Conservation (phyloP, 2,329 filamentous ascomycete genomes). For the Pseudogymnoascus sp. region DNA sequence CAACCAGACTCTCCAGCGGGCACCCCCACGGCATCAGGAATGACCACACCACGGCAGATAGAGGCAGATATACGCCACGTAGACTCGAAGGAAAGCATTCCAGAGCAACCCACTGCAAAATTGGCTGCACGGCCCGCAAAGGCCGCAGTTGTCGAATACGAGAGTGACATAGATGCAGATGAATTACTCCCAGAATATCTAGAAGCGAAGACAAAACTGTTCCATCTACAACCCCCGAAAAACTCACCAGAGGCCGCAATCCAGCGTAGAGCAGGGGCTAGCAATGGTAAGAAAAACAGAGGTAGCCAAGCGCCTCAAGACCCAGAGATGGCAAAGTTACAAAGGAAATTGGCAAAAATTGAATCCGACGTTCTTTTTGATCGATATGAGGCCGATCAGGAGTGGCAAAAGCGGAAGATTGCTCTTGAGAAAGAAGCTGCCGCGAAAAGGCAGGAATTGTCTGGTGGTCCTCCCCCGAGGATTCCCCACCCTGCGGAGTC, state of each 20-base stretch:
- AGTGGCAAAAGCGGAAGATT: conserved; percentile 54
- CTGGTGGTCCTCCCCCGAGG: conserved; percentile 21
- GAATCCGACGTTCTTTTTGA: conserved; percentile 74
- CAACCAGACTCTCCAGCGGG: conserved; percentile 24
- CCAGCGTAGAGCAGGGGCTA: conserved; percentile 12
- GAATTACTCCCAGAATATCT: conserved; percentile 69
- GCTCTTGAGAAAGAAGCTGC: conserved; percentile 54
- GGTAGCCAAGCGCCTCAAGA: conserved; percentile 17
- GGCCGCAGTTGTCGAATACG: conserved; percentile 37
- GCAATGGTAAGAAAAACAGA: conserved; percentile 10
- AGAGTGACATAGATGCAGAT: conserved; percentile 67
- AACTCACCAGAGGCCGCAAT: conserved; percentile 31
- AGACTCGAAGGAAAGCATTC: conserved; percentile 6
- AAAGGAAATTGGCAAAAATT: conserved; percentile 66
- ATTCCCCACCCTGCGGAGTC: conserved; percentile 10
- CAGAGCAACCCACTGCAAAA: conserved; percentile 8
- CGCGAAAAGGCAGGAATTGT: conserved; percentile 34
- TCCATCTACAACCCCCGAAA: conserved; percentile 46
- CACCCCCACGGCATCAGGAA: conserved; percentile 25
- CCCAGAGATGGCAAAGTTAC: conserved; percentile 51
- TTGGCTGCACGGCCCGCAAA: background rate
- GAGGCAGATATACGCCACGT: conserved; percentile 25
- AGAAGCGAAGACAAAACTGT: conserved; percentile 61
- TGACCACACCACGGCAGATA: conserved; percentile 22
- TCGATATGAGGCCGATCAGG: conserved; percentile 51